These are phyloP conservation scores for Cochlearia excelsa DNA, from an alignment of 345 rosid species.

Conservation along the genomic window DNA sequence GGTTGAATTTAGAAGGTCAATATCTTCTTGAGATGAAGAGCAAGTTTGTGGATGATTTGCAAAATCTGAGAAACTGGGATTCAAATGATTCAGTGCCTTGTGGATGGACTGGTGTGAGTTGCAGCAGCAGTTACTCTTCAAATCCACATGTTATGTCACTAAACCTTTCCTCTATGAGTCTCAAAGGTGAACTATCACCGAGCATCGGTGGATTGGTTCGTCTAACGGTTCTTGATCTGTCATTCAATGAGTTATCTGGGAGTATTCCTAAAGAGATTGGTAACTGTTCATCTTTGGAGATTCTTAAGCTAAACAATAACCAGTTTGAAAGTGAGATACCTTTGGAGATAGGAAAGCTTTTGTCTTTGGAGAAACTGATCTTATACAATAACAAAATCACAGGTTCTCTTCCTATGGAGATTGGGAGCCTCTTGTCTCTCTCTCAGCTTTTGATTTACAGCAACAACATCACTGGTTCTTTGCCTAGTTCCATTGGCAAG, in stretches of 20 bases:
- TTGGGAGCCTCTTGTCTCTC: slow-evolving; percentile 61
- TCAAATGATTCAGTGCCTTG: slow-evolving; percentile 69
- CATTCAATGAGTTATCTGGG: slow-evolving; percentile 58
- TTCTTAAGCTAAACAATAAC: slow-evolving; percentile 61
- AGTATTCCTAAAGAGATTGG: slow-evolving; percentile 64
- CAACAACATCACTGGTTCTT: slow-evolving; percentile 63
- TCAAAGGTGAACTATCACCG: slow-evolving; percentile 70
- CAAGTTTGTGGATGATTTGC: slow-evolving; percentile 44
- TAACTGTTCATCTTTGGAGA: slow-evolving; percentile 51
- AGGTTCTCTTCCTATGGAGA: slow-evolving; percentile 65
- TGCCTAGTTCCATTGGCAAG: slow-evolving; percentile 66
- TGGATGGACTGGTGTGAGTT: slow-evolving; percentile 72
- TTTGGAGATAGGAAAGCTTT: slow-evolving; percentile 47
- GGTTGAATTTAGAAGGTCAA: slow-evolving; percentile 66
- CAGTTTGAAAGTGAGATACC: slow-evolving; percentile 59
- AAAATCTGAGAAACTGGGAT: slow-evolving; percentile 57
- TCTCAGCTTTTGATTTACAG: slow-evolving; percentile 61
- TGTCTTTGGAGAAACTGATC: slow-evolving; percentile 47
- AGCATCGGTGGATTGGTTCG: slow-evolving; percentile 66
- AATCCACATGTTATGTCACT: slow-evolving; percentile 53
- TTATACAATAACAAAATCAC: slow-evolving; percentile 71
- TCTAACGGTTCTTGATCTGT: slow-evolving; percentile 61
- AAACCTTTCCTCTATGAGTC: slow-evolving; percentile 54
- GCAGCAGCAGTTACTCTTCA: slow-evolving; percentile 46
- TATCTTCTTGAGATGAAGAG: slow-evolving; percentile 59